phyloP scores from a whole-genome alignment of 306 rosid species.

The Abrus precatorius region DNA sequence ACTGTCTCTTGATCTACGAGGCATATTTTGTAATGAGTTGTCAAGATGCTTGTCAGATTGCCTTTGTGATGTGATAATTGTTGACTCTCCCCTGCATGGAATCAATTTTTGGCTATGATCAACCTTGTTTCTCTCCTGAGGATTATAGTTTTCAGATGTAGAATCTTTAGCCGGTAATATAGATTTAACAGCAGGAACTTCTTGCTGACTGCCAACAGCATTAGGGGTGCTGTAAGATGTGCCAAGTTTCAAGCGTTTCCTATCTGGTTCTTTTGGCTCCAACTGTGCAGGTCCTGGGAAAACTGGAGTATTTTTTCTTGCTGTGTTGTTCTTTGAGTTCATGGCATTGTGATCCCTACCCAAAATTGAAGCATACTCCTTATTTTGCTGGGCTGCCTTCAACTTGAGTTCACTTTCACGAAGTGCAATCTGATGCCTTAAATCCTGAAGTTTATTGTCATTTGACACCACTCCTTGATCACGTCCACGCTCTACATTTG shows the following conservation, averaged over 20 bases:
- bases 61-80: conserved; percentile 48
- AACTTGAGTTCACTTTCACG: conserved; percentile 85
- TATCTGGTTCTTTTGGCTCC: conserved; percentile 70
- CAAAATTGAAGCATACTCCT: conserved; percentile 66
- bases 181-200: conserved; percentile 53
- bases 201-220: conserved; percentile 55
- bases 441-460: conserved; percentile 81
- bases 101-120: conserved; percentile 54
- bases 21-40: conserved; percentile 61
- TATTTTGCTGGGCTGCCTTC: conserved; percentile 74
- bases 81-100: conserved; percentile 61
- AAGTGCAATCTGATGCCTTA: conserved; percentile 93
- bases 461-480: conserved; percentile 63
- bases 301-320: conserved; percentile 52
- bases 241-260: conserved; percentile 71
- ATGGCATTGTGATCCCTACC: conserved; percentile 57
- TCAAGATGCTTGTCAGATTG: conserved; percentile 57
- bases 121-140: conserved; percentile 49
- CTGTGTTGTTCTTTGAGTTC: conserved; percentile 56
- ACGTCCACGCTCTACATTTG: conserved; percentile 59
- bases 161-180: conserved; percentile 58
- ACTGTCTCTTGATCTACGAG: conserved; percentile 65
- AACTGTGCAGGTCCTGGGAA: conserved; percentile 52
- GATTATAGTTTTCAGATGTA: conserved; percentile 46
- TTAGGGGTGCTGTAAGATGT: conserved; percentile 56